phyloP scores from a whole-genome alignment of 2,329 filamentous ascomycete species.

The Fusarium sp. region DNA sequence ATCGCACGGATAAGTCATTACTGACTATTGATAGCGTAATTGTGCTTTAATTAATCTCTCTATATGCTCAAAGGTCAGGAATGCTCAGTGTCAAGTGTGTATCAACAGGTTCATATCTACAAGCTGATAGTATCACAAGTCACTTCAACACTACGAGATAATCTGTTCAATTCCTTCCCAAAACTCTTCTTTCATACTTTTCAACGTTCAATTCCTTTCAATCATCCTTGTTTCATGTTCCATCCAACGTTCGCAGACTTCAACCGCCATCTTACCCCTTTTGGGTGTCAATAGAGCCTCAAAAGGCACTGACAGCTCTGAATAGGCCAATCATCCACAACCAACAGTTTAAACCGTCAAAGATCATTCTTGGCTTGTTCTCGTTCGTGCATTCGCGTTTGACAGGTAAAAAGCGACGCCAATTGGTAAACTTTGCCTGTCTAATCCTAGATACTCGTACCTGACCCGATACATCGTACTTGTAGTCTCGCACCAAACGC shows the following conservation, averaged over 20 bases:
- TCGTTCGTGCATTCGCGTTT: constrained; percentile 16
- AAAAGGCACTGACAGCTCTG: constrained; percentile 31
- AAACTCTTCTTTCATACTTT: background rate
- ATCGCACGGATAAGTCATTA: background rate
- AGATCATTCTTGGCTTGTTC: background rate
- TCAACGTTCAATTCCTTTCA: background rate
- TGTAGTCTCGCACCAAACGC: background rate
- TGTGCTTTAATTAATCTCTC: fast-evolving
- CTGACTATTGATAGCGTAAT: background rate
- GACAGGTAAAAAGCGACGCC: constrained; percentile 10
- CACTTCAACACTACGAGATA: background rate
- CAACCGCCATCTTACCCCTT: constrained; percentile 34
- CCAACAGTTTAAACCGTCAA: constrained; percentile 1
- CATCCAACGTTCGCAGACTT: constrained; percentile 6
- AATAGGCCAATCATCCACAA: constrained; percentile 15
- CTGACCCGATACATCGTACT: background rate
- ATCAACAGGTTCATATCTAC: background rate
- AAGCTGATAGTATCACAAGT: background rate
- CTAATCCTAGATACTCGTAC: background rate
- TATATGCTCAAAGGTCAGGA: background rate
- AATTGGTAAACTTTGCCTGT: background rate
- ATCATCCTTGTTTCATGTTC: constrained; percentile 7
- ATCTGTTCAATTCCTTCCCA: background rate
- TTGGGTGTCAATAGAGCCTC: constrained; percentile 45
- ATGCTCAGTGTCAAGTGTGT: background rate